Base-by-base conservation (phyloP, 192 early-diverging fungal genomes). In the Backusella psychrophila region DNA sequence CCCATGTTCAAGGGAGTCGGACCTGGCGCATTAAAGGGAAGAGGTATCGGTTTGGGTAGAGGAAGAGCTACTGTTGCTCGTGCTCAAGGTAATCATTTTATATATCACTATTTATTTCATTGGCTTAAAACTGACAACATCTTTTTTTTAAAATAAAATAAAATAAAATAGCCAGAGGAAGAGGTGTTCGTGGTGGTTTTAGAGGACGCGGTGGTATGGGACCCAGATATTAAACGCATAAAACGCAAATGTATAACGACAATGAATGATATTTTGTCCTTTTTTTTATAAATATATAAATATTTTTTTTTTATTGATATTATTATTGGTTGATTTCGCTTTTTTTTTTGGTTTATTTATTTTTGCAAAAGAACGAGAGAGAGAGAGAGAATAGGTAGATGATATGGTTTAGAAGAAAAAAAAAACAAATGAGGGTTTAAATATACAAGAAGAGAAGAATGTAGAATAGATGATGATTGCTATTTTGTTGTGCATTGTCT, bases 1-100 rank as follows among this genome's bases (percentile, higher is more conserved):
- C 97, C 98, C 66, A 97, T 99, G 96, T 98, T 99, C 85, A 95
- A 96, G 86, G 87, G 89, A 69, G 90, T 97, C 66, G 96, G 92
- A n/a, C 94, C 95, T 23, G 91, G 90, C 31, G 89, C 89, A 63
- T 82, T 87, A 81, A 94, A 92, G 77, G 94, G 94, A 56, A 89
- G 90, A 81, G 95, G 95, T 21, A 93, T 95, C 52, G 95, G 95
- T 76, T 80, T 94, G 67, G 93, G 92, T 46, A 66, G 74, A 79
- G 94, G 94, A 52, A 93, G 89, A 80, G 94, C 94, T 41, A 95
- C 94, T 23, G 94, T 95, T 71, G 92, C 91, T 26, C 79, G 93
- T 76, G 93, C 92, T 75, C 93, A 94, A 75, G 63, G 63, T 63
- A 75, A 63, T 17, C 5, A 34, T 12, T 41, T 6, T 26, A 23